These are phyloP conservation scores for Avena atlantica DNA, from an alignment of 176 grass and related monocot species.

Conservation along the genomic window DNA sequence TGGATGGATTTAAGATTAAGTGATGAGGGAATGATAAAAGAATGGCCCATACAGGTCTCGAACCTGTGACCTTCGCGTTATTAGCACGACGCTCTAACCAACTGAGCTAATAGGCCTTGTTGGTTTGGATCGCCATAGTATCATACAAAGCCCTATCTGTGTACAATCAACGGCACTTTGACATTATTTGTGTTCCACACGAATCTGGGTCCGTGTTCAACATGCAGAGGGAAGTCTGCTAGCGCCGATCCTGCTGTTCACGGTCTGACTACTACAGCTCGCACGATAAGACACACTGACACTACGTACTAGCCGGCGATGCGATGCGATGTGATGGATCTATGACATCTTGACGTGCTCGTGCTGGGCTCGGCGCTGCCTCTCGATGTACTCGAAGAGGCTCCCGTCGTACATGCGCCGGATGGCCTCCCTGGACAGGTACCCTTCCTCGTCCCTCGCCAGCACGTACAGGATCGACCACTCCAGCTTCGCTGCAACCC, in stretches of 20 bases:
- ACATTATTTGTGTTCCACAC: background rate
- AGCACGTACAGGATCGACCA: conserved; percentile 72
- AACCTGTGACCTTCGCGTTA: conserved; percentile 98
- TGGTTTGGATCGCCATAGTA: no score
- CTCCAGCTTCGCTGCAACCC: conserved; percentile 72
- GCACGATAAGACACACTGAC: background rate
- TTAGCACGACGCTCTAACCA: conserved; percentile 98
- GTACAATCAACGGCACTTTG: background rate
- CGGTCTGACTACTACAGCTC: background rate
- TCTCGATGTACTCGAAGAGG: conserved; percentile 74
- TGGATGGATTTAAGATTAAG: no score
- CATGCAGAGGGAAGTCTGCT: background rate
- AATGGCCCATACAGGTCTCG: conserved; percentile 83
- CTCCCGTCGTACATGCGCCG: conserved; percentile 74
- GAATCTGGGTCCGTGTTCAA: background rate
- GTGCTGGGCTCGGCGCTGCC: conserved; percentile 25
- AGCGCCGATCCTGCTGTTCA: background rate
- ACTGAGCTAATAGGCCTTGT: conserved; percentile 80
- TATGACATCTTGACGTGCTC: conserved; percentile 68
- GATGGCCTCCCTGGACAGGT: conserved; percentile 74
- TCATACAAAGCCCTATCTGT: background rate
- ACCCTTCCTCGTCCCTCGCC: conserved; percentile 79
- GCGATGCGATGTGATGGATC: background rate
- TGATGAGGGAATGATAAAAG: no score
- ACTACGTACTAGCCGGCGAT: background rate